Evolutionary conservation across 305 asterid species (phyloP).

Genomic region (Fraxinus latifolia): DNA sequence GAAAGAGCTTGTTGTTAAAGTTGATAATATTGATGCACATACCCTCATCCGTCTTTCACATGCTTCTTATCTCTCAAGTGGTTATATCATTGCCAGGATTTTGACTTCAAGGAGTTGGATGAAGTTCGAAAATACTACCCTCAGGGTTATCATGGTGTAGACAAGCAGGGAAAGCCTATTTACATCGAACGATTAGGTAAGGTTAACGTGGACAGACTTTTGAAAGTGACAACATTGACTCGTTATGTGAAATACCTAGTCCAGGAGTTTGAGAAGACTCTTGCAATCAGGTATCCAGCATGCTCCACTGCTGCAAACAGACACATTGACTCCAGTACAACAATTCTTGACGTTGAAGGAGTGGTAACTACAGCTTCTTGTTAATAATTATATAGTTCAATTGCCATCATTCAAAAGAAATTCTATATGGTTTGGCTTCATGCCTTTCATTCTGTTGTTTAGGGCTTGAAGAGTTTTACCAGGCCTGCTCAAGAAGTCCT

Average conservation of each 20-base stretch:
- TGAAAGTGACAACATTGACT: slow-evolving; percentile 49
- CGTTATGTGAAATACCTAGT: slow-evolving; percentile 51
- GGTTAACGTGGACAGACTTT: slow-evolving; percentile 39
- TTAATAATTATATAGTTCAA: background rate
- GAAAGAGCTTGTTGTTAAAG: background rate
- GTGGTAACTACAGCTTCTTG: slow-evolving; percentile 37
- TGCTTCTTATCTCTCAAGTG: background rate
- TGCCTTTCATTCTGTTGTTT: slow-evolving; percentile 12
- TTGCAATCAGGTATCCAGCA: slow-evolving; percentile 47
- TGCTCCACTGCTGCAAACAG: slow-evolving; percentile 54
- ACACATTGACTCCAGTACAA: slow-evolving; percentile 34
- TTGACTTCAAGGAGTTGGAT: slow-evolving; percentile 43
- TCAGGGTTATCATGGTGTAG: slow-evolving; percentile 68
- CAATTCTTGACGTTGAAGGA: slow-evolving; percentile 60
- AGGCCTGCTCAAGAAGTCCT: slow-evolving; percentile 53
- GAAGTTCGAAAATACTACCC: slow-evolving; percentile 53
- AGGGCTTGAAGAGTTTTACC: slow-evolving; percentile 43
- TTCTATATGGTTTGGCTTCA: background rate
- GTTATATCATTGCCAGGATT: slow-evolving; percentile 39
- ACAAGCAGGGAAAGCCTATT: slow-evolving; percentile 59
- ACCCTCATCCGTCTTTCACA: background rate
- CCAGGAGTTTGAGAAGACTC: slow-evolving; percentile 54
- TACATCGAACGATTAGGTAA: slow-evolving; percentile 64
- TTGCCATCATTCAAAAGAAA: background rate
- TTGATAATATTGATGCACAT: background rate